Evolutionary conservation across 1,139 yeast genomes (phyloP), one percentile per base, ranked within the genome.

Genomic region (Hyphopichia burtonii): DNA sequence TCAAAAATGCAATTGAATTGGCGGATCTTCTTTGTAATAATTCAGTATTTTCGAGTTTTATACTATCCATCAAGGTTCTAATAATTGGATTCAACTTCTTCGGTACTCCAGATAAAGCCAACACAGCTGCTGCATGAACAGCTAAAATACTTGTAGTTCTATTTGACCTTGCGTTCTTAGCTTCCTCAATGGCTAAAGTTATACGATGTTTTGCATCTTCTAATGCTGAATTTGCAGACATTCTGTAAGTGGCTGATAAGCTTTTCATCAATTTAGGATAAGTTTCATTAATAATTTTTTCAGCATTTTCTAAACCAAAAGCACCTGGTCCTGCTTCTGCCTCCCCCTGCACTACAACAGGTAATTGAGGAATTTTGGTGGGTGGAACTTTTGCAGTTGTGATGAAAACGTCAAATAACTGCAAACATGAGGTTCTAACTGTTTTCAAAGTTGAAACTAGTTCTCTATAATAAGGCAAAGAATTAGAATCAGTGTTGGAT

Each of bases 261-360:
- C 75, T 59, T 45, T 80, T 80, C 50, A 81, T 70, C 50, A 90
- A 66, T 56, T 85, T 86, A 16, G 78, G 80, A 59, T 80, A 89
- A 5, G 82, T 78, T 40, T 83, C 89, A 40, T 71, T 69, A 27
- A 84, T 71, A 8, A 91, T 76, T 50, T 79, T 78, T 45, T 85
- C 86, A 1, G 97, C 98, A 51, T 80, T 80, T 34, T 78, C 86
- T 38, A 93, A 62, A 10, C 89, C 80, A 63, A 94, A 94, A 0
- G 98, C 98, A 52, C 85, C 91, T 1, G 96, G 91, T 1, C 97
- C 98, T 4, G 98, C 96, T 48, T 88, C 96, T 1, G 83, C 74
- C 58, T 93, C 99, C 30, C 99, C 99, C 61, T 89, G 94, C 4
- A 91, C 96, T 15, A 91, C 83, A 5, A 89, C 83, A 0, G 99